Evolutionary conservation across 441 rosid species (phyloP).

Genomic region (Cnidoscolus chayamansa): DNA sequence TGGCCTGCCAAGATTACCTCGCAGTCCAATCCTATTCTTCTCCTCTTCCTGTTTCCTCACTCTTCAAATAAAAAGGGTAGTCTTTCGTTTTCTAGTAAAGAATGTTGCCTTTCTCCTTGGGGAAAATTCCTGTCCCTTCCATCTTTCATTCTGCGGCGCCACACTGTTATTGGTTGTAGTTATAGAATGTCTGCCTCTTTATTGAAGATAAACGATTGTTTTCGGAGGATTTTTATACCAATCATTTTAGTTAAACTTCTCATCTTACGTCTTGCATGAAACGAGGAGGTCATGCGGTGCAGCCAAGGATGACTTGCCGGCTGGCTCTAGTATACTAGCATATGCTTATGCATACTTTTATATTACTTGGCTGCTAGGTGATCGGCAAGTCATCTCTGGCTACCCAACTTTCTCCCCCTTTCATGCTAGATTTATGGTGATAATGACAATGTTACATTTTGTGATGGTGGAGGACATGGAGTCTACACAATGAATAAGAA

Average conservation of each 20-base stretch:
- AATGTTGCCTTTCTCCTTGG: constrained; percentile 33
- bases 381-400: constrained; percentile 70
- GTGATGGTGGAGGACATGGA: neutral
- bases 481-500: no score
- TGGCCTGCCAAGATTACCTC: constrained; percentile 25
- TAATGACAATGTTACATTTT: neutral
- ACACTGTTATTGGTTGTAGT: constrained; percentile 15
- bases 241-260: constrained; percentile 4
- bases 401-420: constrained; percentile 49
- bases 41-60: constrained; percentile 21
- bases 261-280: constrained; percentile 75
- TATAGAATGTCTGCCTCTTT: constrained; percentile 11
- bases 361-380: neutral
- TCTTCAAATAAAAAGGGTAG: constrained; percentile 12
- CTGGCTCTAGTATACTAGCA: neutral
- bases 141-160: constrained; percentile 3
- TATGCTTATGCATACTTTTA: neutral
- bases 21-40: constrained; percentile 34
- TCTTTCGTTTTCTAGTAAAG: constrained; percentile 16
- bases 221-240: neutral
- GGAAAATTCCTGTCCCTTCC: constrained; percentile 26
- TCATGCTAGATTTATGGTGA: constrained; percentile 67
- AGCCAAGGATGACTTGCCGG: constrained; percentile 99
- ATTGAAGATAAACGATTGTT: neutral
- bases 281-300: constrained; percentile 45